Evolutionary conservation across 1,139 yeast species (phyloP).

Genomic region (Kodamaea plutei): DNA sequence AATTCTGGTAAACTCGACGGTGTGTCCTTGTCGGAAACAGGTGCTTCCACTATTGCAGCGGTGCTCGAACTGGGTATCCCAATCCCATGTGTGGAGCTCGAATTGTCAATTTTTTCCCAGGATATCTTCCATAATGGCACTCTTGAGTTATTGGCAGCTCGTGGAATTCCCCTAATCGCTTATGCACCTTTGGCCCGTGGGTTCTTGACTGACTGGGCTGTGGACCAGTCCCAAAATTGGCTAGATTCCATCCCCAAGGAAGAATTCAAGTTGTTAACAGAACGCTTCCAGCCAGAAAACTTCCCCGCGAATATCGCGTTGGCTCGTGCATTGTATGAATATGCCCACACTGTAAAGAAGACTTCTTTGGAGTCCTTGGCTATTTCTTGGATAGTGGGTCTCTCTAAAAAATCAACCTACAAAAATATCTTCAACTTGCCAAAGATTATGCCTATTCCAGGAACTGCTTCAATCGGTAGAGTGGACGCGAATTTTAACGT

Average conservation of each 20-base stretch:
- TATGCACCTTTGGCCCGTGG: conserved; percentile 84
- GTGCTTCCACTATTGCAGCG: conserved; percentile 51
- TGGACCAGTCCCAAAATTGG: conserved; percentile 33
- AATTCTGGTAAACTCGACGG: conserved; percentile 58
- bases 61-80: conserved; percentile 47
- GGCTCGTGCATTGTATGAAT: conserved; percentile 38
- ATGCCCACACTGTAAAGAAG: conserved; percentile 40
- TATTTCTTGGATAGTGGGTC: conserved; percentile 59
- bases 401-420: conserved; percentile 21
- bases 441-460: conserved; percentile 72
- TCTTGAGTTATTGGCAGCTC: conserved; percentile 45
- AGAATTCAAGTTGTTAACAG: conserved; percentile 46
- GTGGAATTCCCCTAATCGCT: conserved; percentile 60
- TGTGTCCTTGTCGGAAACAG: conserved; percentile 68
- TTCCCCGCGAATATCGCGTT: conserved; percentile 46
- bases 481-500: conserved; percentile 53
- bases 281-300: conserved; percentile 56
- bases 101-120: conserved; percentile 60
- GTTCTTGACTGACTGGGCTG: conserved; percentile 55
- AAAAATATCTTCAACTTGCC: conserved; percentile 42
- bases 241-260: conserved; percentile 52
- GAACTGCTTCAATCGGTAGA: conserved; percentile 55
- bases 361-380: conserved; percentile 63
- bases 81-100: conserved; percentile 68
- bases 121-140: conserved; percentile 61